Percentiles rank a stretch among this genome's conserved stretches.
Conservation (phyloP, 1,139 yeast species). For the Pichia norvegensis region DNA sequence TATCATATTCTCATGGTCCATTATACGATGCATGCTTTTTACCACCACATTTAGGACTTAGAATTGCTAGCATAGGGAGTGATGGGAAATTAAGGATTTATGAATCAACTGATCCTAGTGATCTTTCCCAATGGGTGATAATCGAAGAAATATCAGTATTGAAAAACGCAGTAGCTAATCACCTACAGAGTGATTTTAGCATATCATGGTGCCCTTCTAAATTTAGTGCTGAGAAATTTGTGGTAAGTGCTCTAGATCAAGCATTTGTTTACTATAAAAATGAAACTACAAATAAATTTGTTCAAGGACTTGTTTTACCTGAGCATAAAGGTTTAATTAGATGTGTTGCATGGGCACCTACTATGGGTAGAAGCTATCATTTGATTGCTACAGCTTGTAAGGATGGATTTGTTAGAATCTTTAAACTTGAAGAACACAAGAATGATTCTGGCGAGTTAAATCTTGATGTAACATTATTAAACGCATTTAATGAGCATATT, state of each 20-base stretch:
- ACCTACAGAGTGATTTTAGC: constrained; percentile 79
- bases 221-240: constrained; percentile 71
- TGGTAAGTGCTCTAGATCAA: constrained; percentile 81
- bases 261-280: constrained; percentile 67
- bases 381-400: constrained; percentile 91
- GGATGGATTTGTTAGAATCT: constrained; percentile 85
- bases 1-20: constrained; percentile 85
- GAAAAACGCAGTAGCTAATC: constrained; percentile 53
- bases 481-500: constrained; percentile 36
- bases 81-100: constrained; percentile 85
- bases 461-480: constrained; percentile 39
- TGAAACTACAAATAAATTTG: constrained; percentile 36
- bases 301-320: constrained; percentile 41
- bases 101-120: constrained; percentile 84
- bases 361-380: constrained; percentile 86
- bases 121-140: constrained; percentile 72
- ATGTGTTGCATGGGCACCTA: constrained; percentile 94
- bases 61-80: constrained; percentile 80
- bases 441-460: constrained; percentile 4
- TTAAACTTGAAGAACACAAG: constrained; percentile 50
- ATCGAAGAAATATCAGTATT: constrained; percentile 67
- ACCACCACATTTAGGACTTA: constrained; percentile 75
- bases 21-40: constrained; percentile 85
- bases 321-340: constrained; percentile 85
- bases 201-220: constrained; percentile 92